These are phyloP conservation scores for Xylaria arbuscula DNA, from an alignment of 2,329 filamentous ascomycete genomes.

Conservation along the genomic window DNA sequence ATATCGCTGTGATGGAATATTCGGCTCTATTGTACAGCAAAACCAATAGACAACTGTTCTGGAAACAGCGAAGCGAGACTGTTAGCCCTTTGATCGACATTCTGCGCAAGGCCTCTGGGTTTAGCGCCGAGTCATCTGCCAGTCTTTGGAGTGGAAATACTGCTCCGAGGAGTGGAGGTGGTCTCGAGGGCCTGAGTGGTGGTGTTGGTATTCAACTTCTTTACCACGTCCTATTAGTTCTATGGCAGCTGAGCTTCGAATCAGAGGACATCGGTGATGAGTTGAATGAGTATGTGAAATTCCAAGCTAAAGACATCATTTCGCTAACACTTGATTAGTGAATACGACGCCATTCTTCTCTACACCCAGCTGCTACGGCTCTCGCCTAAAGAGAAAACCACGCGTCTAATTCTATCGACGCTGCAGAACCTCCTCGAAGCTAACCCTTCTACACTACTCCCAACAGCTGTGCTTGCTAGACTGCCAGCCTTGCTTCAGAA, in stretches of 20 bases:
- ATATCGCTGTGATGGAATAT: constrained; percentile 93
- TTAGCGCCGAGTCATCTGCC: constrained; percentile 70
- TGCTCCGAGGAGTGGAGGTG: constrained; percentile 64
- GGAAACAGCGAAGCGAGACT: constrained; percentile 89
- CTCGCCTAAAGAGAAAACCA: constrained; percentile 98
- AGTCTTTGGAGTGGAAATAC: constrained; percentile 70
- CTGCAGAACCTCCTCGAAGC: constrained; percentile 83
- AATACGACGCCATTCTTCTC: constrained; percentile 90
- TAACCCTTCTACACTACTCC: constrained; percentile 79
- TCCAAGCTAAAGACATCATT: neutral
- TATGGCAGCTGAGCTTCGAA: constrained; percentile 98
- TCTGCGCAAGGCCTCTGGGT: constrained; percentile 79
- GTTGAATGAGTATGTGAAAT: constrained; percentile 78
- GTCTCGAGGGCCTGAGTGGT: constrained; percentile 75
- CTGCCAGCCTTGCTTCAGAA: constrained; percentile 76
- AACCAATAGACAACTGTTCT: constrained; percentile 83
- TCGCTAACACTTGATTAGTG: constrained; percentile 64
- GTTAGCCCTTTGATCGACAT: constrained; percentile 84
- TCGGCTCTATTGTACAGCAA: constrained; percentile 83
- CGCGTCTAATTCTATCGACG: constrained; percentile 87
- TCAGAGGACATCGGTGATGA: constrained; percentile 78
- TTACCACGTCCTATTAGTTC: constrained; percentile 90
- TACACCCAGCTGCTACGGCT: constrained; percentile 92
- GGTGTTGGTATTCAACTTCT: constrained; percentile 92
- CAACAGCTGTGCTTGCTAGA: constrained; percentile 85